A percentile compares a stretch with the other conserved stretches of the same genome.
These are phyloP conservation scores for Trichoderma gracile DNA, from an alignment of 2,329 filamentous ascomycete species.

Conservation along the genomic window DNA sequence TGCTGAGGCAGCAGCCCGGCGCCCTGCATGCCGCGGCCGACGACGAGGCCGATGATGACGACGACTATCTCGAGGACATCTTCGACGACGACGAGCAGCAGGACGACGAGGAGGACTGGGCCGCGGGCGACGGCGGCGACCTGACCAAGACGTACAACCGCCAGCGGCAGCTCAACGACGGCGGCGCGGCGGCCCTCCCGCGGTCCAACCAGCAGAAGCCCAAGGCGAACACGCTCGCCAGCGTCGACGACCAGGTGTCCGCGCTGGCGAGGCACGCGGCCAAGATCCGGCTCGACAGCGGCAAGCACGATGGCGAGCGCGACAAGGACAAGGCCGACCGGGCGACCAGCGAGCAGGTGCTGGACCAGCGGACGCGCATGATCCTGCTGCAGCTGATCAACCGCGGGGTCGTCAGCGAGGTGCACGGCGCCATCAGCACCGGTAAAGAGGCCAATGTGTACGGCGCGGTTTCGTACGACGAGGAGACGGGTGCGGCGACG, in stretches of 20 bases:
- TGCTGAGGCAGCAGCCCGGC: slow-evolving; percentile 32
- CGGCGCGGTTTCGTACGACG: slow-evolving; percentile 71
- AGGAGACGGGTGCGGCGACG: slow-evolving; percentile 53
- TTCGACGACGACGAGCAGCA: slow-evolving; percentile 40
- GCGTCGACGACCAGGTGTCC: slow-evolving; percentile 83
- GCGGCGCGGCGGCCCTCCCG: slow-evolving; percentile 56
- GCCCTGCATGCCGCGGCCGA: slow-evolving; percentile 37
- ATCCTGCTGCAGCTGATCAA: slow-evolving; percentile 96
- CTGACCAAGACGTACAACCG: slow-evolving; percentile 88
- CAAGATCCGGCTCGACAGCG: slow-evolving; percentile 77
- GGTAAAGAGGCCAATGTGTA: slow-evolving; percentile 99
- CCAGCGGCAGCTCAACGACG: slow-evolving; percentile 56
- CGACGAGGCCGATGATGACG: slow-evolving; percentile 32
- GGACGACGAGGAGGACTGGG: slow-evolving; percentile 60
- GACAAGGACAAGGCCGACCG: slow-evolving; percentile 87
- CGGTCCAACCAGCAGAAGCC: slow-evolving; percentile 79
- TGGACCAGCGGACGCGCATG: slow-evolving; percentile 93
- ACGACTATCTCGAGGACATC: slow-evolving; percentile 45
- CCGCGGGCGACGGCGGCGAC: slow-evolving; percentile 61
- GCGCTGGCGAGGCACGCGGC: slow-evolving; percentile 81
- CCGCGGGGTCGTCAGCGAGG: slow-evolving; percentile 80
- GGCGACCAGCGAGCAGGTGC: slow-evolving; percentile 89
- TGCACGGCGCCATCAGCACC: slow-evolving; percentile 93
- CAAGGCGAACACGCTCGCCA: slow-evolving; percentile 73
- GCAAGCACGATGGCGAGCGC: slow-evolving; percentile 53